Conservation (phyloP, 345 rosid genomes). For the Lepidium africanum region DNA sequence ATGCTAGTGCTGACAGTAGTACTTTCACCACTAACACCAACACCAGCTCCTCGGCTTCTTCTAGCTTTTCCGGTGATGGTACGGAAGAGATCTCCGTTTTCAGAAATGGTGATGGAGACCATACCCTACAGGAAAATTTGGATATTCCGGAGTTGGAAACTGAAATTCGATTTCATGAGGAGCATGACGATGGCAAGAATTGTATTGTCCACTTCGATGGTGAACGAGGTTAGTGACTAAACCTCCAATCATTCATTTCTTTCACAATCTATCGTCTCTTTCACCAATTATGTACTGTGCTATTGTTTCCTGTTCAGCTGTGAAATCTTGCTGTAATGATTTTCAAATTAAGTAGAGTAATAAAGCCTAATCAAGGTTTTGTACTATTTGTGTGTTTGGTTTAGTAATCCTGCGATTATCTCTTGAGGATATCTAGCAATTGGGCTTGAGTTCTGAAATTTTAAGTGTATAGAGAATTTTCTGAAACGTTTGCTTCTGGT, state of each 20-base stretch:
- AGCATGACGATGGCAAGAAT: background rate
- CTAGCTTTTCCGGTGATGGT: constrained; percentile 21
- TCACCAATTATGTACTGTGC: background rate
- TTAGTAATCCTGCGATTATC: background rate
- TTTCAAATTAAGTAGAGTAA: background rate
- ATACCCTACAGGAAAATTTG: background rate
- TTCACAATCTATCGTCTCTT: background rate
- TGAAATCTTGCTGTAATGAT: background rate
- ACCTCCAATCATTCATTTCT: background rate
- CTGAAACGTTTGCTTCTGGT: background rate
- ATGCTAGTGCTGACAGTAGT: constrained; percentile 6
- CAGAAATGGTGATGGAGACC: background rate
- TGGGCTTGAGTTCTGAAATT: background rate
- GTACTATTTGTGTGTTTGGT: background rate
- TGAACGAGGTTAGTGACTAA: constrained; percentile 11
- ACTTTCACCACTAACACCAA: background rate
- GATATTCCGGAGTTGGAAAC: constrained; percentile 3
- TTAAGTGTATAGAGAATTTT: background rate
- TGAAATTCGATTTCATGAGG: constrained; percentile 3
- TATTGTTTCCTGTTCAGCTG: background rate
- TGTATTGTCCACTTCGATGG: constrained; percentile 22
- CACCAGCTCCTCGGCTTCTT: constrained; percentile 12
- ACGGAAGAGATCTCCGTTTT: background rate
- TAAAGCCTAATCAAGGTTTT: background rate
- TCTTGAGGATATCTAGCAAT: background rate